A percentile compares a stretch with the other conserved stretches of the same genome.
These are phyloP conservation scores for Fusarium ambrosium DNA, from an alignment of 2,329 filamentous ascomycete species.

Conservation along the genomic window DNA sequence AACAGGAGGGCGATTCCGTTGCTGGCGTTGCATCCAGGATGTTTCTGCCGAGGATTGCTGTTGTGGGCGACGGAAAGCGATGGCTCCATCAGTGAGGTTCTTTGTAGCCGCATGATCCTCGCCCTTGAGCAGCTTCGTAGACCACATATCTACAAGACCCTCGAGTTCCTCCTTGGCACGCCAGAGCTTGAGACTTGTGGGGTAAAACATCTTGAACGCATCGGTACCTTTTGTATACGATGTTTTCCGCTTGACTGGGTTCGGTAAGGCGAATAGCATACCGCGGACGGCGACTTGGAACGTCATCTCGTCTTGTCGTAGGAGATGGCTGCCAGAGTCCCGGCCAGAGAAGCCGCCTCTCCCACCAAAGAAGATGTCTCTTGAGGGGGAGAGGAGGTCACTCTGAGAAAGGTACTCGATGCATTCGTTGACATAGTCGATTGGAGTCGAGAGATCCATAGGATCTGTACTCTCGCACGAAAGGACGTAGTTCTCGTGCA, in stretches of 20 bases:
- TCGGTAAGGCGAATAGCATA: constrained; percentile 85
- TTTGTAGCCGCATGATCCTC: constrained; percentile 57
- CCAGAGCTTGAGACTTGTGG: constrained; percentile 87
- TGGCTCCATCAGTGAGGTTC: constrained; percentile 61
- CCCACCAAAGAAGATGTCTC: constrained; percentile 75
- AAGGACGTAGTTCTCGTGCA: constrained; percentile 93
- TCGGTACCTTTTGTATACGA: constrained; percentile 64
- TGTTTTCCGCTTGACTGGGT: constrained; percentile 82
- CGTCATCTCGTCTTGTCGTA: constrained; percentile 93
- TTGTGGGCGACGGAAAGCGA: constrained; percentile 63
- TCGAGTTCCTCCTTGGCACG: constrained; percentile 85
- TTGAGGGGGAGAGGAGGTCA: constrained; percentile 84
- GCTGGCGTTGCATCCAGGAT: constrained; percentile 53
- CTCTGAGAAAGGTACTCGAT: constrained; percentile 89
- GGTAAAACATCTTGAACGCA: constrained; percentile 92
- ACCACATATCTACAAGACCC: constrained; percentile 78
- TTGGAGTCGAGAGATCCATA: constrained; percentile 69
- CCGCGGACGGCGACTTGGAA: constrained; percentile 93
- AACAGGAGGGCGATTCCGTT: constrained; percentile 42
- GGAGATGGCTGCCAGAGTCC: constrained; percentile 76
- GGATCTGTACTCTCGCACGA: constrained; percentile 77
- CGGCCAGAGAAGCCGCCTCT: constrained; percentile 66
- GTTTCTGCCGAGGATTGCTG: constrained; percentile 46
- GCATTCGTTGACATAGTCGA: constrained; percentile 87
- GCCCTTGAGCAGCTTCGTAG: constrained; percentile 70